phyloP scores from a whole-genome alignment of 1,284 basidiomycete species.

The Rhodotorula sp. region DNA sequence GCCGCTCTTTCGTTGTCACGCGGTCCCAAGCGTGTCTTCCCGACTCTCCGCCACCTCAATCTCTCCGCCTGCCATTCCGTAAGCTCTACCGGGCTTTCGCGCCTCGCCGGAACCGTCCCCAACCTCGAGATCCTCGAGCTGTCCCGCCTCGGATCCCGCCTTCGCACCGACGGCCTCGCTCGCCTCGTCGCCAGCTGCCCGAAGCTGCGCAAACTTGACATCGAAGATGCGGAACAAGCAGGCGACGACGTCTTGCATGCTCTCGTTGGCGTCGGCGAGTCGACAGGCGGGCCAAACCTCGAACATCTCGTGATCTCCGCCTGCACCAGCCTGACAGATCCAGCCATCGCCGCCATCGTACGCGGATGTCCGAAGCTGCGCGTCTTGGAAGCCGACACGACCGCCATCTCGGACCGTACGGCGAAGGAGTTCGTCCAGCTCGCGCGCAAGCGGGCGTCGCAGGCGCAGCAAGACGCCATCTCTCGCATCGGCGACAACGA shows the following conservation, averaged over 20 bases:
- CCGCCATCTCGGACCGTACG: conserved; percentile 62
- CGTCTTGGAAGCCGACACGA: conserved; percentile 74
- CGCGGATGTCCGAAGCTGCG: conserved; percentile 61
- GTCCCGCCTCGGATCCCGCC: conserved; percentile 66
- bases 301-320: conserved; percentile 67
- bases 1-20: background rate
- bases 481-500: background rate
- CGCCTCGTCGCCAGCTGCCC: conserved; percentile 68
- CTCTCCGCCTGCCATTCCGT: conserved; percentile 72
- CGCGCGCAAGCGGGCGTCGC: background rate
- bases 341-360: conserved; percentile 64
- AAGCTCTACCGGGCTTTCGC: conserved; percentile 69
- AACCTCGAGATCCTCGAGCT: conserved; percentile 74
- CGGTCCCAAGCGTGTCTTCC: background rate
- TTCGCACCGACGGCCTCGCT: conserved; percentile 70
- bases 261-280: conserved; percentile 57
- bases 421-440: conserved; percentile 50
- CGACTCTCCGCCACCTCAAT: conserved; percentile 67
- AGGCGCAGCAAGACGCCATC: background rate
- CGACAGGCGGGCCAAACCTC: conserved; percentile 53
- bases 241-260: conserved; percentile 66
- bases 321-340: conserved; percentile 62
- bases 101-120: conserved; percentile 56
- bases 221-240: conserved; percentile 76
- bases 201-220: conserved; percentile 68